Percentiles rank a stretch among this genome's conserved stretches.
phyloP scores from a whole-genome alignment of 2,329 filamentous ascomycete species.

The Aspergillus phoenicis region DNA sequence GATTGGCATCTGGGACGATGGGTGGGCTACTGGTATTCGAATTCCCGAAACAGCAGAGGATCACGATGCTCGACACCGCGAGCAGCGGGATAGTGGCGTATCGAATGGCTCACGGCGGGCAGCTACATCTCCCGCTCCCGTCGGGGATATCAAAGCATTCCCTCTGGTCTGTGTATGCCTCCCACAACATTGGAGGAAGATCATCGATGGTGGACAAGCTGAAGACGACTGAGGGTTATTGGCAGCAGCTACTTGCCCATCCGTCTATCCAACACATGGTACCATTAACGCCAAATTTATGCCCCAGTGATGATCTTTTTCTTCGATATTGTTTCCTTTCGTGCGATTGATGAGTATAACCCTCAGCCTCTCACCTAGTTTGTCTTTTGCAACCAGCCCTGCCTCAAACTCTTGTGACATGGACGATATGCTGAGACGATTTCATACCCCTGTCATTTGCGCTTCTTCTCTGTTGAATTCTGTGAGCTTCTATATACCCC shows the following conservation, averaged over 20 bases:
- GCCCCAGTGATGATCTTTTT: slow-evolving; percentile 43
- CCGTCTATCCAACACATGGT: slow-evolving; percentile 14
- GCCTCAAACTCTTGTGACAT: background rate
- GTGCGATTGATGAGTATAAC: background rate
- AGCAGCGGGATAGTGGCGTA: slow-evolving; percentile 89
- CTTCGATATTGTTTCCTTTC: slow-evolving; percentile 17
- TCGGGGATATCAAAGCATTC: slow-evolving; percentile 94
- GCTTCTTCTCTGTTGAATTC: slow-evolving; percentile 19
- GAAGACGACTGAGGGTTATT: slow-evolving; percentile 28
- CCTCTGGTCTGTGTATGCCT: slow-evolving; percentile 94
- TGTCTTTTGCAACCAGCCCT: slow-evolving; percentile 8
- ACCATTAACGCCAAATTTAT: slow-evolving; percentile 34
- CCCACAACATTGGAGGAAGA: slow-evolving; percentile 94
- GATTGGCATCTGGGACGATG: slow-evolving; percentile 98
- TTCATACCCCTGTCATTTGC: slow-evolving; percentile 15
- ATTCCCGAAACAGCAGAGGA: slow-evolving; percentile 83
- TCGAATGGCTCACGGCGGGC: slow-evolving; percentile 72
- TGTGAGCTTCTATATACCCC: slow-evolving; percentile 34
- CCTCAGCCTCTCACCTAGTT: background rate
- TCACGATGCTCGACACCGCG: slow-evolving; percentile 75
- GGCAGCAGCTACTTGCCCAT: background rate
- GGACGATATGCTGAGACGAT: slow-evolving; percentile 22
- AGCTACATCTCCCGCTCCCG: slow-evolving; percentile 63
- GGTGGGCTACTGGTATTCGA: slow-evolving; percentile 93
- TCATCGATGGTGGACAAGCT: slow-evolving; percentile 77